phyloP scores from a whole-genome alignment of 1,139 yeast genomes.

The Geotrichum phurueaensis region DNA sequence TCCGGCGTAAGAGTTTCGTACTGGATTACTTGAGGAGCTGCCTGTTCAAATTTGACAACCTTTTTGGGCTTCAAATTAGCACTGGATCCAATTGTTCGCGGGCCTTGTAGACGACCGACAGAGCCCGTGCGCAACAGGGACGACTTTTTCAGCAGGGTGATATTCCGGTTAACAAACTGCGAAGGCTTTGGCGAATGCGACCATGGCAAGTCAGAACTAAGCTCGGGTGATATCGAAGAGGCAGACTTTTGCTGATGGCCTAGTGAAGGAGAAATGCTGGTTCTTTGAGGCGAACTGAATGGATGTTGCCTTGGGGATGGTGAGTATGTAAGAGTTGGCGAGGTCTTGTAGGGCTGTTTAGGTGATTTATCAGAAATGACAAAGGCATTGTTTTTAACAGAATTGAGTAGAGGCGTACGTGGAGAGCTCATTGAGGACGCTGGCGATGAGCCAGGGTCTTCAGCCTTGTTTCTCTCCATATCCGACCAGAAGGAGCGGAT shows the following conservation, averaged over 20 bases:
- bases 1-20: slow-evolving; percentile 41
- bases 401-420: slow-evolving; percentile 11
- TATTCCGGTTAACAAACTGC: not conserved
- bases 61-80: slow-evolving; percentile 24
- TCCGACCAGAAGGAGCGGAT: slow-evolving; percentile 32
- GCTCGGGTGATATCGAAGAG: not conserved
- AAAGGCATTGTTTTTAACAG: slow-evolving; percentile 22
- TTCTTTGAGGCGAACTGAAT: not conserved
- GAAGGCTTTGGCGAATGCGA: not conserved
- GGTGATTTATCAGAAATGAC: slow-evolving; percentile 21
- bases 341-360: not conserved
- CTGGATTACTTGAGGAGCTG: slow-evolving; percentile 38
- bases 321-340: not conserved
- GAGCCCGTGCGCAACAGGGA: slow-evolving; percentile 29
- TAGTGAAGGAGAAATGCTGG: not conserved
- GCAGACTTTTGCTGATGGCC: not conserved
- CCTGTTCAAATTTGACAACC: slow-evolving; percentile 34
- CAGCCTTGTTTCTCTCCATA: slow-evolving; percentile 25
- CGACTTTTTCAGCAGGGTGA: slow-evolving; percentile 18
- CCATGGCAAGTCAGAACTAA: not conserved
- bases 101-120: slow-evolving; percentile 30
- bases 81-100: slow-evolving; percentile 24
- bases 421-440: slow-evolving; percentile 14
- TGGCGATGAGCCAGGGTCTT: slow-evolving; percentile 19
- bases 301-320: not conserved